These are phyloP conservation scores for Wickerhamomyces chambardii DNA, from an alignment of 805 yeast species.

Conservation along the genomic window DNA sequence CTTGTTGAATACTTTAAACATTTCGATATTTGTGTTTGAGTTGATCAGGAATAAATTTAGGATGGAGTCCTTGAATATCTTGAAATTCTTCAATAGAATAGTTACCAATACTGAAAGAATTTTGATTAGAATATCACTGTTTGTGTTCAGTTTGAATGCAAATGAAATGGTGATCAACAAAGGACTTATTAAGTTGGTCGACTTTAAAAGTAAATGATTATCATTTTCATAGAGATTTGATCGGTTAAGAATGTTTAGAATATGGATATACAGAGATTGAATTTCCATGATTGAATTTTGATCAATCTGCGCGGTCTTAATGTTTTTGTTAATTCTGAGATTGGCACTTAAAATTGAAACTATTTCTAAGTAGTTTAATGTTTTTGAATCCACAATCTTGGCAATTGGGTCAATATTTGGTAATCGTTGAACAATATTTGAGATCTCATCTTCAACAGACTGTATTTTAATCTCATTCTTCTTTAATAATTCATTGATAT, in stretches of 20 bases:
- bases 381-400: not conserved
- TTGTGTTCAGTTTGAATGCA: conserved; percentile 8
- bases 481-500: not conserved
- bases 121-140: conserved; percentile 6
- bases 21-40: conserved; percentile 11
- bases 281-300: conserved; percentile 7
- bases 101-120: conserved; percentile 7
- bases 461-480: not conserved
- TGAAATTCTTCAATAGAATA: conserved; percentile 6
- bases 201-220: conserved; percentile 7
- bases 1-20: conserved; percentile 14
- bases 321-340: conserved; percentile 6
- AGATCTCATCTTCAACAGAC: not conserved
- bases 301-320: conserved; percentile 7
- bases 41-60: conserved; percentile 7
- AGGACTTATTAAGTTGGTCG: conserved; percentile 13
- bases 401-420: not conserved
- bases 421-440: not conserved
- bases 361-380: conserved; percentile 2
- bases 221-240: not conserved
- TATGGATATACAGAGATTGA: conserved; percentile 7
- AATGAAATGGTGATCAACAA: conserved; percentile 15
- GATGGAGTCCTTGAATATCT: conserved; percentile 4
- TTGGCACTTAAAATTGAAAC: conserved; percentile 10
- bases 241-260: conserved; percentile 3